Base-by-base conservation (phyloP, 2,329 filamentous ascomycete genomes). In the Aureobasidium musti region DNA sequence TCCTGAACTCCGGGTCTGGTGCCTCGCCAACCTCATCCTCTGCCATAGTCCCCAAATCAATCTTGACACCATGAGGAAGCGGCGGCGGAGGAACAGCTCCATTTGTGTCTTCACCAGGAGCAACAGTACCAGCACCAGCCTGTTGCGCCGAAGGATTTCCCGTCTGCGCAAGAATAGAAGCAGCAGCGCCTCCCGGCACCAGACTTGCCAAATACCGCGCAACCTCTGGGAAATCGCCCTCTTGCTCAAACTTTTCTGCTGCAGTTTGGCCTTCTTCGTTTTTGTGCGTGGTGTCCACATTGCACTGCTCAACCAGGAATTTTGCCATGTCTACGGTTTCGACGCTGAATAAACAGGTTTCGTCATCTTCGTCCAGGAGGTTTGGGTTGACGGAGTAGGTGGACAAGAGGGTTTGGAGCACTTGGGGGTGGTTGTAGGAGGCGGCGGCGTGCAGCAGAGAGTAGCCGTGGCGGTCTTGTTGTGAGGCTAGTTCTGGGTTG, bases 331-430 rank as follows among this genome's bases (percentile, higher is more conserved):
- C 88, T 57, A 90, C 82, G 0, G 87, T 91, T 78, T 99, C 95
- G 33, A 89, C 87, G n/a, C 92, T 91, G 74, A 97, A 99, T 5
- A 99, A 82, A n/a, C 94, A 90, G 1, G 94, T 97, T 79, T 99
- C 95, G 66, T 88, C 86, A 76, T 99, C 95, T 77, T 97, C 91
- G 75, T 99, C 95, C 71, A 85, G 86, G 63, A 97, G 81, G 75
- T 97, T 89, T 56, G 92, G 86, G 68, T 93, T 82, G 28, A 94
- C 93, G 14, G 87, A 79, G 78, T 93, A 91, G 39, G 94, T 91
- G 54, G 82, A 82, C 17, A 63, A 21, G 2, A 63, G 33, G 7
- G 43, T 26, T 17, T 23, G 28, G 1, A 63, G n/a, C 33, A 97
- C 90, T 89, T 19, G 97, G 84, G 91, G 80, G 75, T 98, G 93